These are phyloP conservation scores for Porpolomopsis calyptriformis DNA, from an alignment of 768 basidiomycete species.

Conservation along the genomic window DNA sequence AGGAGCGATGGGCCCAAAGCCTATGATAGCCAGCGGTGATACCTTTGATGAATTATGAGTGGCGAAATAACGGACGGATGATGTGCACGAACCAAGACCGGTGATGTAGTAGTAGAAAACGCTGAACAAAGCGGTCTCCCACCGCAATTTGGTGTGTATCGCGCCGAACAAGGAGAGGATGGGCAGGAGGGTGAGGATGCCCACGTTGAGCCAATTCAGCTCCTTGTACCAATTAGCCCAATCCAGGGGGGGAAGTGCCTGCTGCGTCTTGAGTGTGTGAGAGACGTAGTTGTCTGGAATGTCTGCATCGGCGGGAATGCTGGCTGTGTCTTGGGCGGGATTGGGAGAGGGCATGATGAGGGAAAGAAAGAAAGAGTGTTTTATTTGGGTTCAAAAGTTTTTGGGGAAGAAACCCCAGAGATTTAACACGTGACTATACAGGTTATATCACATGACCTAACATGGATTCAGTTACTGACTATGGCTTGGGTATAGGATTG, in stretches of 20 bases:
- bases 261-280: slow-evolving; percentile 58
- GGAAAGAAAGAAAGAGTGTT: too few relatives aligned
- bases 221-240: slow-evolving; percentile 50
- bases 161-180: slow-evolving; percentile 64
- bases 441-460: too few relatives aligned
- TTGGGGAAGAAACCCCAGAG: too few relatives aligned
- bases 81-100: slow-evolving; percentile 55
- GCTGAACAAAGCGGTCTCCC: slow-evolving; percentile 58
- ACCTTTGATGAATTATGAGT: slow-evolving; percentile 27
- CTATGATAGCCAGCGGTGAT: slow-evolving; percentile 95
- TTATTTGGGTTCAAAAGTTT: too few relatives aligned
- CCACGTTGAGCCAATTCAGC: slow-evolving; percentile 68
- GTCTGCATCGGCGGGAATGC: slow-evolving; percentile 31
- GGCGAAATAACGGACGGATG: not conserved
- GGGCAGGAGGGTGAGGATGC: slow-evolving; percentile 66
- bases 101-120: slow-evolving; percentile 32
- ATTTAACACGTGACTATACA: too few relatives aligned
- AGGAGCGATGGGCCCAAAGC: slow-evolving; percentile 92
- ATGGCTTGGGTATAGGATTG: slow-evolving; percentile 51
- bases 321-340: not conserved
- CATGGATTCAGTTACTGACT: too few relatives aligned
- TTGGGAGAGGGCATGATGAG: too few relatives aligned
- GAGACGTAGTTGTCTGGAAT: slow-evolving; percentile 80
- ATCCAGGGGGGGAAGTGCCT: slow-evolving; percentile 56
- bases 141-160: slow-evolving; percentile 49